Percentiles rank a stretch among this genome's conserved stretches.
These are phyloP conservation scores for Crithidia thermophila DNA, from an alignment of 208 protist genomes.

Conservation along the genomic window DNA sequence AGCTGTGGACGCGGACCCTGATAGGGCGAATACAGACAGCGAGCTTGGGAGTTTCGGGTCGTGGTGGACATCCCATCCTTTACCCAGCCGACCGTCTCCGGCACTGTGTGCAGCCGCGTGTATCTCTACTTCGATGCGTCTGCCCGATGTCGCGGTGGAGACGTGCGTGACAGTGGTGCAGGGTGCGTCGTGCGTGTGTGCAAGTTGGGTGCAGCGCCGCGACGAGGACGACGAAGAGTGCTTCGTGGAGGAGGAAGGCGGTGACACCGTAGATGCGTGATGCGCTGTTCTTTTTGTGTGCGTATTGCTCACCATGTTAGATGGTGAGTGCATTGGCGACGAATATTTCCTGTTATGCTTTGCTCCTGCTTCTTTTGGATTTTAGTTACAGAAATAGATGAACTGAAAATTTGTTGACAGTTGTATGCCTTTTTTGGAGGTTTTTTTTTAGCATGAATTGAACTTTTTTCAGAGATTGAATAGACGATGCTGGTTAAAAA, in stretches of 20 bases:
- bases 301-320: neutral
- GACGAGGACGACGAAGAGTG: constrained; percentile 6
- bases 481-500: too few species aligned
- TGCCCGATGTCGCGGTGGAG: neutral
- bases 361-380: too few species aligned
- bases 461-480: neutral
- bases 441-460: constrained; percentile 4
- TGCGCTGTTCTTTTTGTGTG: constrained; percentile 17
- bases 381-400: too few species aligned
- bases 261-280: neutral
- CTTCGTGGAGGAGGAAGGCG: neutral
- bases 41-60: too few species aligned
- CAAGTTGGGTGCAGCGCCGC: constrained; percentile 14
- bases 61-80: too few species aligned
- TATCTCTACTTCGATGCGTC: too few species aligned
- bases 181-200: constrained; percentile 15
- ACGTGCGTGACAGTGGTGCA: constrained; percentile 18
- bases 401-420: neutral
- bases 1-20: neutral
- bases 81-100: too few species aligned
- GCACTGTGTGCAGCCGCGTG: too few species aligned
- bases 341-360: too few species aligned
- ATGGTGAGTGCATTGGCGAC: too few species aligned
- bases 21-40: too few species aligned
- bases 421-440: neutral